Evolutionary conservation across 2,329 filamentous ascomycete species (phyloP).

Genomic region (Ceratocystis eucalypticola): DNA sequence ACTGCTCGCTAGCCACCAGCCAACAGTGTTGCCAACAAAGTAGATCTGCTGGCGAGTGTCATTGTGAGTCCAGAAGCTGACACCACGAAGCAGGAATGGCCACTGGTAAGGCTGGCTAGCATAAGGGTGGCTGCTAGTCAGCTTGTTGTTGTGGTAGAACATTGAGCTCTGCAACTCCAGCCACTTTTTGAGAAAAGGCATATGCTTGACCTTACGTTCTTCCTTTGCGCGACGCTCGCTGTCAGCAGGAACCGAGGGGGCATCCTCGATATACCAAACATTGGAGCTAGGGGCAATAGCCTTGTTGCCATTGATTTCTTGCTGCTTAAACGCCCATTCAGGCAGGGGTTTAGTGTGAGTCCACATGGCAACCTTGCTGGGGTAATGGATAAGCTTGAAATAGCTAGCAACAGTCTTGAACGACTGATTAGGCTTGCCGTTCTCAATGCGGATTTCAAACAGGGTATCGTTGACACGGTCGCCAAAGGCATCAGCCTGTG

Average conservation of each 20-base stretch:
- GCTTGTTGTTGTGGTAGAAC: conserved; percentile 98
- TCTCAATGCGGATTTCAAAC: conserved; percentile 84
- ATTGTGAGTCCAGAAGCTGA: conserved; percentile 98
- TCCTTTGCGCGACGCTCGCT: conserved; percentile 62
- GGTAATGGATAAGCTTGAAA: conserved; percentile 91
- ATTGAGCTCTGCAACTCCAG: conserved; percentile 93
- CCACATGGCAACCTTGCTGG: conserved; percentile 98
- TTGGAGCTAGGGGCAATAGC: conserved; percentile 81
- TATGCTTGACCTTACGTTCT: conserved; percentile 61
- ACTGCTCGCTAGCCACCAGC: conserved; percentile 93
- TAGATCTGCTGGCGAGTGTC: conserved; percentile 95
- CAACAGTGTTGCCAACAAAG: conserved; percentile 90
- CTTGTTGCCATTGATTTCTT: conserved; percentile 99
- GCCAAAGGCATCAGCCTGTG: conserved; percentile 56
- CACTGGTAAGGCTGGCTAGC: conserved; percentile 89
- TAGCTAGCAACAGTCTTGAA: conserved; percentile 85
- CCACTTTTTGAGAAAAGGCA: conserved; percentile 89
- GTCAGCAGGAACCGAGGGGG: conserved; percentile 62
- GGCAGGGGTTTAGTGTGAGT: conserved; percentile 90
- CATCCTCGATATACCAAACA: conserved; percentile 85
- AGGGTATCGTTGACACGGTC: conserved; percentile 74
- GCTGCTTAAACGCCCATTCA: conserved; percentile 93
- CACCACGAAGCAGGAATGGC: conserved; percentile 92
- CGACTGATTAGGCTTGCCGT: conserved; percentile 64
- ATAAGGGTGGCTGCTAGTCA: conserved; percentile 95